A percentile compares a stretch with the other conserved stretches of the same genome.
Evolutionary conservation across 768 basidiomycete genomes (phyloP).

Genomic region (Russula vinacea): DNA sequence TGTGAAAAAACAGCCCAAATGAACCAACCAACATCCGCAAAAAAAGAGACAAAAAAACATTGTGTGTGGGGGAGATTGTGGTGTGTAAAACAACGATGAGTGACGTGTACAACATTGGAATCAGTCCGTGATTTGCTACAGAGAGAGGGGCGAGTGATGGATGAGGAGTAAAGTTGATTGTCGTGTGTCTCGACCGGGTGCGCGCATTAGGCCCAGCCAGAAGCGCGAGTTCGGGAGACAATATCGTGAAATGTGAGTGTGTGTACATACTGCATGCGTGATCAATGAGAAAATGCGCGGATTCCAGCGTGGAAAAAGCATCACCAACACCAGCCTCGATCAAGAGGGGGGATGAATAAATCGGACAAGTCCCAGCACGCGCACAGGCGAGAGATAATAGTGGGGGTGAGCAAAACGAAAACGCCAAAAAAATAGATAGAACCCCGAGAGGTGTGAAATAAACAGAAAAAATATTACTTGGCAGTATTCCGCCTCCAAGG

Average conservation of each 20-base stretch:
- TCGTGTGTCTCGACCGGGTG: conserved; percentile 20
- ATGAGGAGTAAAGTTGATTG: neutral
- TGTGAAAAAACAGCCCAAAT: neutral
- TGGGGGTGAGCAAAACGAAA: neutral
- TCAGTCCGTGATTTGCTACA: conserved; percentile 14
- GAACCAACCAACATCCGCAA: neutral
- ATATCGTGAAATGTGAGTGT: neutral
- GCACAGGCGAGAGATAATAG: neutral
- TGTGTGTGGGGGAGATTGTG: neutral
- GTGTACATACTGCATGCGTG: neutral
- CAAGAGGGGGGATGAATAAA: conserved; percentile 4
- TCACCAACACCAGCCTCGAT: conserved; percentile 6
- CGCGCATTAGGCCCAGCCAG: conserved; percentile 3
- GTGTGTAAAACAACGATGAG: neutral
- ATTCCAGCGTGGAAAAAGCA: conserved; percentile 14
- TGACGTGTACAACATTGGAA: neutral
- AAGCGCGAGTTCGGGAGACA: conserved; percentile 16
- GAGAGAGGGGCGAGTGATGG: neutral
- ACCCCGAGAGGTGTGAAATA: neutral
- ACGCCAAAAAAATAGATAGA: neutral
- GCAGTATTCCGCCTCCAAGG: conserved; percentile 24
- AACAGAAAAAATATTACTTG: conserved; percentile 5
- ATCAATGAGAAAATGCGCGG: neutral
- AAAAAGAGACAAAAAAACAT: neutral
- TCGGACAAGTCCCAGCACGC: conserved; percentile 9